phyloP scores from a whole-genome alignment of 1,284 basidiomycete genomes.

The Trichosporon sp. region DNA sequence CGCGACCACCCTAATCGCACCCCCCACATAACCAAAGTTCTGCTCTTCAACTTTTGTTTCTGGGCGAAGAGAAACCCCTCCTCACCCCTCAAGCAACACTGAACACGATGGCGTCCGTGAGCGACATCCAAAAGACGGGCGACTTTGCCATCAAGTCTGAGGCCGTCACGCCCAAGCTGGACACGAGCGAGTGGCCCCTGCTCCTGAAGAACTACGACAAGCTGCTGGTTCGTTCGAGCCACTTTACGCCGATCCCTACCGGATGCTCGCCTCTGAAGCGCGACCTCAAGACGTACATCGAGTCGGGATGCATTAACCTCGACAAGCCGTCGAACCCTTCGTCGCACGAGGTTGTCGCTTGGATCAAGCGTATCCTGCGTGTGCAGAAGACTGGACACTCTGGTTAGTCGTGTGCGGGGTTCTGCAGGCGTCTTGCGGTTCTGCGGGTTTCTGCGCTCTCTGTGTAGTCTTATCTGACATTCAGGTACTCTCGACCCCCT shows the following conservation, averaged over 20 bases:
- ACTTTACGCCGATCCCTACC: slow-evolving; percentile 93
- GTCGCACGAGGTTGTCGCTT: slow-evolving; percentile 99
- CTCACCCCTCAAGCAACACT: slow-evolving; percentile 2
- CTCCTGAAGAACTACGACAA: slow-evolving; percentile 99
- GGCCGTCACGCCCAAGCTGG: slow-evolving; percentile 64
- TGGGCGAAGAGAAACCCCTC: background rate
- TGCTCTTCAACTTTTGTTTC: background rate
- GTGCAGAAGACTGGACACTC: slow-evolving; percentile 98
- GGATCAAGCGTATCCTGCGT: slow-evolving; percentile 91
- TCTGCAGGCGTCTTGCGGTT: background rate
- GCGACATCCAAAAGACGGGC: slow-evolving; percentile 50
- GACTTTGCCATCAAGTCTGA: slow-evolving; percentile 83
- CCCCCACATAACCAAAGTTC: background rate
- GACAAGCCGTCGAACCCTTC: slow-evolving; percentile 99
- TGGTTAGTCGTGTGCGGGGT: too few relatives aligned
- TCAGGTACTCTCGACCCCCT: slow-evolving; percentile 98
- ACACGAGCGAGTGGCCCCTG: slow-evolving; percentile 96
- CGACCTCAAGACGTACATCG: slow-evolving; percentile 83
- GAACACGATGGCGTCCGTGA: slow-evolving; percentile 32
- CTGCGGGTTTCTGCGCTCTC: background rate
- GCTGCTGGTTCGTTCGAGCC: slow-evolving; percentile 83
- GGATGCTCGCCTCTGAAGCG: slow-evolving; percentile 75
- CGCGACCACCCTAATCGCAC: background rate
- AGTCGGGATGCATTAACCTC: slow-evolving; percentile 88
- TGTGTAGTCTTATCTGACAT: slow-evolving; percentile 50